A percentile compares a stretch with the other conserved stretches of the same genome.
phyloP scores from a whole-genome alignment of 208 protist species.

The Acanthamoeba culbertsoni region DNA sequence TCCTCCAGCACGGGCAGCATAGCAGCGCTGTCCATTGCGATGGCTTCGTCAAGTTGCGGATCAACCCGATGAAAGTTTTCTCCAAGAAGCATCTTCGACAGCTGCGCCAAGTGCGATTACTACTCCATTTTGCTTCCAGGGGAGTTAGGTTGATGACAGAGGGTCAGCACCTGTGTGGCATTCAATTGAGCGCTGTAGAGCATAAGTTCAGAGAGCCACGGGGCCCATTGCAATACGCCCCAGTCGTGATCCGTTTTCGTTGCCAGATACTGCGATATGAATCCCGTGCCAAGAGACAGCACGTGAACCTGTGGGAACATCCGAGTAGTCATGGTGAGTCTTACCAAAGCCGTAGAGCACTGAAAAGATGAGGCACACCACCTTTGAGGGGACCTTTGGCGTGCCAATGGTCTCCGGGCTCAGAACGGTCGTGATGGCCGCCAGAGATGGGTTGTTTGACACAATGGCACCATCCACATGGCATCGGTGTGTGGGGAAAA shows the following conservation, averaged over 20 bases:
- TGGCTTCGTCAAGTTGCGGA: background rate
- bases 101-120: background rate
- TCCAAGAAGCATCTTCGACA: background rate
- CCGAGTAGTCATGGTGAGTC: too few species aligned
- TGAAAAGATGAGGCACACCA: background rate
- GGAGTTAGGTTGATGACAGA: background rate
- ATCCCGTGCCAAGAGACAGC: constrained; percentile 26
- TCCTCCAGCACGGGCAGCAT: background rate
- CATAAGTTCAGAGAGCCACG: constrained; percentile 48
- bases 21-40: background rate
- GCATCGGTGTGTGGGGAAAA: background rate
- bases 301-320: background rate
- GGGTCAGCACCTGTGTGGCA: background rate
- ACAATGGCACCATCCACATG: constrained; percentile 49
- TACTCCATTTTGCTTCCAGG: background rate
- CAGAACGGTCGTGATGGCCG: constrained; percentile 47
- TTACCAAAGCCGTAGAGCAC: too few species aligned
- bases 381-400: constrained; percentile 16
- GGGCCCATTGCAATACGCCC: constrained; percentile 42
- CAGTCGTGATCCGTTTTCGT: constrained; percentile 48
- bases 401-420: constrained; percentile 48
- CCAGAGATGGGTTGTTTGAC: constrained; percentile 17
- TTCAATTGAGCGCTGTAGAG: background rate
- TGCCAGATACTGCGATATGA: background rate
- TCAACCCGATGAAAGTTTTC: constrained; percentile 46